phyloP scores from a whole-genome alignment of 1,284 basidiomycete species.

The Xerocomus nothofagi region DNA sequence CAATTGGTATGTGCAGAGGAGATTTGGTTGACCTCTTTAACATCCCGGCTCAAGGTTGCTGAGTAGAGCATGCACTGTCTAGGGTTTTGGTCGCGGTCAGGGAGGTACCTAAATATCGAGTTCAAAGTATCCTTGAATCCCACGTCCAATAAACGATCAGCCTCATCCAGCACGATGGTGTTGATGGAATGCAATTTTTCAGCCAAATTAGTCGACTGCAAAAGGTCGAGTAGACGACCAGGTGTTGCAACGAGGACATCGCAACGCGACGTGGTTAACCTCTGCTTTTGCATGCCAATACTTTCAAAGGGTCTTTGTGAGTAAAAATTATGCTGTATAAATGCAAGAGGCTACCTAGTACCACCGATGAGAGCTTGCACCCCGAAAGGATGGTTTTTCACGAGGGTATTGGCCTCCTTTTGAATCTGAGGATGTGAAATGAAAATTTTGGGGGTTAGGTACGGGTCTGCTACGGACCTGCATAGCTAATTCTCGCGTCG shows the following conservation, averaged over 20 bases:
- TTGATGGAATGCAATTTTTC: conserved; percentile 53
- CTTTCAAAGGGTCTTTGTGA: conserved; percentile 10
- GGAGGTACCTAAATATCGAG: conserved; percentile 70
- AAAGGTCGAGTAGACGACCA: conserved; percentile 81
- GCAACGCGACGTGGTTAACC: conserved; percentile 44
- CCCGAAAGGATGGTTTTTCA: conserved; percentile 46
- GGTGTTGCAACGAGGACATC: conserved; percentile 90
- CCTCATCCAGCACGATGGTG: conserved; percentile 88
- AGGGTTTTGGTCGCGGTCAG: conserved; percentile 32
- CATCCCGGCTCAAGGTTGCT: conserved; percentile 51
- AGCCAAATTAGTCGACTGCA: conserved; percentile 45
- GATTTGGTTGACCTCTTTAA: conserved; percentile 34
- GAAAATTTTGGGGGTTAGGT: not conserved
- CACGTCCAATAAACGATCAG: conserved; percentile 87
- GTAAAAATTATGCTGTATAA: not conserved
- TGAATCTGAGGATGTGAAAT: conserved; percentile 35
- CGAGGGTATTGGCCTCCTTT: conserved; percentile 79
- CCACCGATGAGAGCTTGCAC: conserved; percentile 50
- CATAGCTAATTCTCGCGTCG: conserved; percentile 86
- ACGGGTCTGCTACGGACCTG: conserved; percentile 51
- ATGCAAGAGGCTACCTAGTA: conserved; percentile 42
- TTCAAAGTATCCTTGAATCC: conserved; percentile 82
- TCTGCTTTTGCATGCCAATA: conserved; percentile 38
- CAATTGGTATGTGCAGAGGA: not conserved
- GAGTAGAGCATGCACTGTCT: conserved; percentile 85